Base-by-base conservation (phyloP, 352 stramenopile genomes). In the Thraustotheca clavata region DNA sequence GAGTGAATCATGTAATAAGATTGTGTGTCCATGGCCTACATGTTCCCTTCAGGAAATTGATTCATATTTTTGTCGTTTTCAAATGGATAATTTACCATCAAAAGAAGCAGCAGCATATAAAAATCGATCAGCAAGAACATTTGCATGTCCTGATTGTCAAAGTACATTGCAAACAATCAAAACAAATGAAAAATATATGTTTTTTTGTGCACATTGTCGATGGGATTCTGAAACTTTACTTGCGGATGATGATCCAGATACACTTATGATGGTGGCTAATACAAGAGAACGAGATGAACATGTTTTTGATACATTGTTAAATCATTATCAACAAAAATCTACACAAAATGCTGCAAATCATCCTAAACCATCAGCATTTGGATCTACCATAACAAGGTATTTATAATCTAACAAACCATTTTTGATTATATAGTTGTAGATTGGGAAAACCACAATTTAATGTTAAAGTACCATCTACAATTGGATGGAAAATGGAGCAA, bases 1-100 rank as follows among this genome's bases (percentile, higher is more conserved):
- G 71, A 91, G 84, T 59, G 83, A 91, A 38, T 74, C 79, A 27
- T 88, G 80, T 41, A 73, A 87, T 20, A 88, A 88, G 57, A 69
- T 83, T 11, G 82, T 94, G 31, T 94, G 84, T 24, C 81, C 82
- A 20, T 68, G 71, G 32, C 76, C 84, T 27, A 43, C 66, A 49
- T 94, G 84, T 71, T 89, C 77, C 48, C 68, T 92, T 24, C 76
- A 94, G 59, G 86, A 95, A 71, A 93, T 95, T 55, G 84, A 95
- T 73, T 86, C 83, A 12, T 95, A 91, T 71, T 95, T 94, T 72
- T 95, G 86, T 69, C 73, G 80, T 31, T 85, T 86, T 31, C 71
- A 89, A 69, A 73, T 94, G 46, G 80, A 91, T 39, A 95, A 95
- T 68, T 67, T 95, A 72, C 80, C 86, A 29, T 94, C 86, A 12